Evolutionary conservation across 2,329 filamentous ascomycete species (phyloP), one percentile per base, ranked within the genome.

Genomic region (Drechslerella dactyloides): DNA sequence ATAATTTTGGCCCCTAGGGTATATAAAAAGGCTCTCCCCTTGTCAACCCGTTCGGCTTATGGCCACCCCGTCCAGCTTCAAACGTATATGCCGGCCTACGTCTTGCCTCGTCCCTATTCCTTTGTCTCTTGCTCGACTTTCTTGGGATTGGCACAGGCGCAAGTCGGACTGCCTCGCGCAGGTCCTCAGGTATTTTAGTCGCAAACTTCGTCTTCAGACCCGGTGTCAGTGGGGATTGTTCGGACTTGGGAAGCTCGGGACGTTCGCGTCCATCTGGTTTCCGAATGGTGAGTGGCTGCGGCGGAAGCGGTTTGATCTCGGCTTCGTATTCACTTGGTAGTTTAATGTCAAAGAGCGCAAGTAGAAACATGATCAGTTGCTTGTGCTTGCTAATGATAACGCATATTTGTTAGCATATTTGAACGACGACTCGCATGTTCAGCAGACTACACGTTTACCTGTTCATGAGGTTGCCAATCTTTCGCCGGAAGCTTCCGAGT

Each of bases 261-360:
- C n/a, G 10, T 6, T 27, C 40, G 54, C 46, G 27, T 27, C 30
- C n/a, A 17, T 21, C 21, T 2, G 44, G 44, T 11, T 46, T 58
- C 23, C 8, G 50, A 6, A 64, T 59, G 3, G 59, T 42, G 13
- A 70, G 59, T 5, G 66, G 59, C 19, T 50, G 53, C 13, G 60
- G 66, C 6, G 66, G 66, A 0, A 64, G 55, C 24, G 59, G 66
- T 24, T 64, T 70, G 10, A 10, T 50, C 7, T 55, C 52, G 10
- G 35, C 54, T 51, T 70, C 40, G 21, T 1, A 51, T 35, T 60
- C 59, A 2, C 42, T 30, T 17, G 65, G 65, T 1, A 59, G 35
- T 50, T 30, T 37, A 10, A 70, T 23, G 44, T 70, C 65, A 24
- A 70, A 70, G 7, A 70, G 59, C 3, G 19, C 27, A 6, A 63